Evolutionary conservation across 2,329 filamentous ascomycete species (phyloP).

Genomic region (Exophiala aquamarina): DNA sequence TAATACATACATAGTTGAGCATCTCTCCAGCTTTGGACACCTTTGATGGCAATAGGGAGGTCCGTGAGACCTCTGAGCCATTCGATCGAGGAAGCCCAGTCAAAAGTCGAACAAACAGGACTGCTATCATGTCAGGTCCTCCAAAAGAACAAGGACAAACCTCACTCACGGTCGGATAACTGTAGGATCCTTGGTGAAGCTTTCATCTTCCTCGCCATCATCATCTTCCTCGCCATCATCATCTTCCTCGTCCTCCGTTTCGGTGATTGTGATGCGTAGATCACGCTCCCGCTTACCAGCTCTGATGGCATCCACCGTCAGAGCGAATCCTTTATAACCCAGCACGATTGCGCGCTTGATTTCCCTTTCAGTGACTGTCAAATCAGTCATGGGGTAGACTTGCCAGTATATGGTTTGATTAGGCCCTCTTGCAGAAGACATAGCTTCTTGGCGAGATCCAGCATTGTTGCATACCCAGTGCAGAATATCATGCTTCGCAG

Average conservation of each 20-base stretch:
- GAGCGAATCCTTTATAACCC: not conserved
- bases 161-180: too few relatives aligned
- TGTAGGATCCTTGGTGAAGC: too few relatives aligned
- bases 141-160: too few relatives aligned
- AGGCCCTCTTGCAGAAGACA: too few relatives aligned
- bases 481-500: too few relatives aligned
- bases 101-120: not conserved
- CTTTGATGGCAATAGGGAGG: conserved; percentile 8
- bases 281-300: not conserved
- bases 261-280: too few relatives aligned
- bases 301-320: not conserved
- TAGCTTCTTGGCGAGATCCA: too few relatives aligned
- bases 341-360: not conserved
- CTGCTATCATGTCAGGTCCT: too few relatives aligned
- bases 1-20: conserved; percentile 13
- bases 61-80: conserved; percentile 4
- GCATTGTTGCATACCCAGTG: too few relatives aligned
- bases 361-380: not conserved
- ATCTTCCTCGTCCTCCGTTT: too few relatives aligned
- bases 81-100: not conserved
- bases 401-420: not conserved
- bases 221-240: too few relatives aligned
- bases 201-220: too few relatives aligned
- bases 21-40: conserved; percentile 9
- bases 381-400: not conserved